Conservation (phyloP, 306 rosid species). For the Clitoria ternatea region DNA sequence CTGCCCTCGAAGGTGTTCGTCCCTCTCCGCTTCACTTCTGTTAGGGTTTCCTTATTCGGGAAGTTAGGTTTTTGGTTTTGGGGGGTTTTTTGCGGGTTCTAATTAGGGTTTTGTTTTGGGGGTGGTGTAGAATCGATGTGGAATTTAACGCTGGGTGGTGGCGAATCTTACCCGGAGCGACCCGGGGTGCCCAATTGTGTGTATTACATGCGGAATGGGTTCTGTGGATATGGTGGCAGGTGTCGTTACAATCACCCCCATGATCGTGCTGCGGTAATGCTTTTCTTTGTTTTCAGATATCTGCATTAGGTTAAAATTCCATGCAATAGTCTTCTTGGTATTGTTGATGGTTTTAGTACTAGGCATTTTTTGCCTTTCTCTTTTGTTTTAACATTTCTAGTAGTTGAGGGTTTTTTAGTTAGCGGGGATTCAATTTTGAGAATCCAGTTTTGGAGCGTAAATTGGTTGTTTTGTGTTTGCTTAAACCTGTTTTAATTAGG, state of each 20-base stretch:
- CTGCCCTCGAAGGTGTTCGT: constrained; percentile 69
- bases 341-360: not conserved
- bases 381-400: not conserved
- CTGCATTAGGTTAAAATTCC: constrained; percentile 22
- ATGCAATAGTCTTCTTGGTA: constrained; percentile 15
- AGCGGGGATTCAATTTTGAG: not conserved
- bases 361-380: not conserved
- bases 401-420: not conserved
- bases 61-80: not conserved
- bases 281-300: constrained; percentile 5
- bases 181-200: constrained; percentile 71
- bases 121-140: constrained; percentile 65
- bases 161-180: constrained; percentile 80
- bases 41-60: constrained; percentile 48
- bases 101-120: constrained; percentile 33
- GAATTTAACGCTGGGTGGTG: constrained; percentile 53
- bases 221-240: constrained; percentile 80
- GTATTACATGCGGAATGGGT: constrained; percentile 83
- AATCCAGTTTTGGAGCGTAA: not conserved
- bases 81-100: constrained; percentile 20
- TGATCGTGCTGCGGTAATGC: constrained; percentile 78
- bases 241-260: constrained; percentile 89
- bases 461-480: not conserved
- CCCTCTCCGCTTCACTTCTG: not conserved
- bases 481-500: not conserved